Base-by-base conservation (phyloP, 108 stramenopile species). In the Discostella stelligeroides region DNA sequence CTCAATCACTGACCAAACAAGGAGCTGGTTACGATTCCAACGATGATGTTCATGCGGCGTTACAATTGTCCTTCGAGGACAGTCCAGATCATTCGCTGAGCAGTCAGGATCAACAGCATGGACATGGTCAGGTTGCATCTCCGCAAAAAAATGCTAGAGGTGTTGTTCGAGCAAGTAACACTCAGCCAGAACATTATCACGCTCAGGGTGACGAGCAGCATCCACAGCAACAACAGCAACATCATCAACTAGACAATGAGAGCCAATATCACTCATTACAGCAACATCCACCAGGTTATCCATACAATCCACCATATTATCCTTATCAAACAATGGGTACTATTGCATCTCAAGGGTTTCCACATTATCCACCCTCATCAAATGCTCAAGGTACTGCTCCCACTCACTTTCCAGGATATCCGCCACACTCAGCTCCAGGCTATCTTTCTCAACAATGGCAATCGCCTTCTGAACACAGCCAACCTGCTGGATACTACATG, bases 1-100 rank as follows among this genome's bases (percentile, higher is more conserved):
- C 21, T 18, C 21, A 23, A 18, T 0, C 42, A 23, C 29, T 37
- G 27, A n/a, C 43, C 28, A 57, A 68, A 42, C 55, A 58, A 25
- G 25, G 55, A 12, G 41, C 51, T 41, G 39, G 40, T 42, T 63
- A 71, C 51, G 70, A 64, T 23, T 79, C 77, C 34, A 45, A 60
- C 39, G 77, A 70, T 49, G 77, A 79, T 11, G 64, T 61, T 34
- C 54, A 70, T 25, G 56, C 68, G 8, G 70, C 77, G 23, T 62
- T 79, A 20, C 77, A 79, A 21, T 34, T 79, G 9, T 70, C 70
- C 1, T 79, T 79, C 41, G 70, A 66, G 46, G 77, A 71, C 30
- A 79, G 77, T 38, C 70, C 69, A 10, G 48, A 71, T 14, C 25
- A 48, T 34, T 34, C 34, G 6, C 6, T 34, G 34, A 34, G 34